Percentiles rank a stretch among this genome's conserved stretches.
phyloP scores from a whole-genome alignment of 805 yeast genomes.

The Saccharomycopsis schoenii region DNA sequence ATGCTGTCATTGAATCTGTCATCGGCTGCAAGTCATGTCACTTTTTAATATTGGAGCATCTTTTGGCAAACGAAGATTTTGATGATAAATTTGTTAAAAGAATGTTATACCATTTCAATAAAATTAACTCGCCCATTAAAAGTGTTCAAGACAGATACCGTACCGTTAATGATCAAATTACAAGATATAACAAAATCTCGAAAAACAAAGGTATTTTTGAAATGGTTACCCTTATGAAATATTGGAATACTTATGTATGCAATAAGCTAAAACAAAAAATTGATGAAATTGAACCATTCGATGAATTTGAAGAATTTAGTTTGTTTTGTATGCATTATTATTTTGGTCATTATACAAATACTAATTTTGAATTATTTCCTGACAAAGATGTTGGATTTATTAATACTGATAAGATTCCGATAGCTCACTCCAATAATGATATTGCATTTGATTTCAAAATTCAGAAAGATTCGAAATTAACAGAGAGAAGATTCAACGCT shows the following conservation, averaged over 20 bases:
- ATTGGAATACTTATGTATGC: conserved; percentile 44
- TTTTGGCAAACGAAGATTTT: conserved; percentile 50
- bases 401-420: not conserved
- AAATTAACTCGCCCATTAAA: conserved; percentile 56
- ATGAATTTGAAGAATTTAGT: conserved; percentile 77
- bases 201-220: conserved; percentile 28
- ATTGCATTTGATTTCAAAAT: not conserved
- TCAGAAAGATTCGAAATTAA: conserved; percentile 1
- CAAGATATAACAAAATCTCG: conserved; percentile 37
- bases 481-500: conserved; percentile 36
- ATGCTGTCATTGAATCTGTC: conserved; percentile 45
- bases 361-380: not conserved
- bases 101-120: conserved; percentile 63
- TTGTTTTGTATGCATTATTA: conserved; percentile 69
- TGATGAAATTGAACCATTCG: conserved; percentile 53
- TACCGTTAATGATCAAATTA: conserved; percentile 36
- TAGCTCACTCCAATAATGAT: not conserved
- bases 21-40: conserved; percentile 38
- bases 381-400: conserved; percentile 8
- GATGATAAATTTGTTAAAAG: conserved; percentile 61
- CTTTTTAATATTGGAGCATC: conserved; percentile 60
- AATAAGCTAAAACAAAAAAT: conserved; percentile 32
- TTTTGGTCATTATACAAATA: conserved; percentile 52
- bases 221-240: conserved; percentile 42
- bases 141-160: conserved; percentile 50